These are phyloP conservation scores for Durio zibethinus DNA, from an alignment of 345 rosid species.

Conservation along the genomic window DNA sequence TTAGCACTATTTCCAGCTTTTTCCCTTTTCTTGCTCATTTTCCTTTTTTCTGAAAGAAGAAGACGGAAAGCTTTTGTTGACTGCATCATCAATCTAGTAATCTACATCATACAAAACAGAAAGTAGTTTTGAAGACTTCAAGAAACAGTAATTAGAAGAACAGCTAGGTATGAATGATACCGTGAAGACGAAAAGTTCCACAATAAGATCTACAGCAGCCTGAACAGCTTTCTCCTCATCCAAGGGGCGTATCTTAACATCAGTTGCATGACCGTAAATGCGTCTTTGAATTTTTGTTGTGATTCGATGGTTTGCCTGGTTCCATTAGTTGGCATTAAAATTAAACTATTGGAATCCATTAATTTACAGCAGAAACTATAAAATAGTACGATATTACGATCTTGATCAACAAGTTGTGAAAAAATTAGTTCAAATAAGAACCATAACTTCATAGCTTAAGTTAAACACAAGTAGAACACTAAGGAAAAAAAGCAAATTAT, in stretches of 20 bases:
- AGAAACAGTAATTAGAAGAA: background rate
- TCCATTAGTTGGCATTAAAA: conserved; percentile 14
- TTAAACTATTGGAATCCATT: background rate
- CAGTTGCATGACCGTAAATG: conserved; percentile 70
- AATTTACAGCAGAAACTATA: background rate
- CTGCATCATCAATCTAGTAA: background rate
- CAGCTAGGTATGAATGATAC: conserved; percentile 32
- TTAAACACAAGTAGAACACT: background rate
- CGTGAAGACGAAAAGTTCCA: conserved; percentile 79
- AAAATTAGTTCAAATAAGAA: background rate
- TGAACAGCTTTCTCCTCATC: conserved; percentile 93
- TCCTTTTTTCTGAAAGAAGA: background rate
- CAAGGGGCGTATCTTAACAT: conserved; percentile 85
- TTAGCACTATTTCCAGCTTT: background rate
- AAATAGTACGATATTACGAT: background rate
- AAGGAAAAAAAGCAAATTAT: background rate
- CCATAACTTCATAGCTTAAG: background rate
- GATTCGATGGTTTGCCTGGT: conserved; percentile 70
- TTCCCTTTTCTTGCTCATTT: background rate
- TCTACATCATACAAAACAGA: background rate
- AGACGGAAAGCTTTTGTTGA: background rate
- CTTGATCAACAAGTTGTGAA: background rate
- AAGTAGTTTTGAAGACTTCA: background rate
- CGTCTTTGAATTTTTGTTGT: conserved; percentile 80
- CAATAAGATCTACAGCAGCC: conserved; percentile 89